Evolutionary conservation across 2,329 filamentous ascomycete species (phyloP).

Genomic region (Hansfordia pulvinata): DNA sequence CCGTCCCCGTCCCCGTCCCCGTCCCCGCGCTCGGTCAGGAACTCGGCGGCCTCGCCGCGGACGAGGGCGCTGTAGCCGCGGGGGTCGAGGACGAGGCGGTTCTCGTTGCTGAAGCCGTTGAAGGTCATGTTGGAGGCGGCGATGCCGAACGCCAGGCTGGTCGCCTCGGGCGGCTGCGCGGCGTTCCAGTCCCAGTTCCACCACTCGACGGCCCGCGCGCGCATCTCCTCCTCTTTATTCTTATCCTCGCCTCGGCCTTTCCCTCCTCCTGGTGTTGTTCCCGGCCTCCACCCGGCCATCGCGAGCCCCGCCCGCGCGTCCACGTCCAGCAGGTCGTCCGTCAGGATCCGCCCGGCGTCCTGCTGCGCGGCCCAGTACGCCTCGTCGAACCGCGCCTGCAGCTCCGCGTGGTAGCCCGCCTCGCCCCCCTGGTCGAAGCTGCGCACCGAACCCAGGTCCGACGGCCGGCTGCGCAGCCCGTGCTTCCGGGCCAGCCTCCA

Average conservation of each 20-base stretch:
- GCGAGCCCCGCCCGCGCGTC: constrained; percentile 44
- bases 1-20: too few relatives aligned
- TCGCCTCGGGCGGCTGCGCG: constrained; percentile 40
- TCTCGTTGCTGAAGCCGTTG: constrained; percentile 46
- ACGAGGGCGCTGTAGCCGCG: constrained; percentile 48
- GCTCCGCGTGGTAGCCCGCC: constrained; percentile 31
- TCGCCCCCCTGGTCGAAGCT: constrained; percentile 47
- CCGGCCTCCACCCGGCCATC: constrained; percentile 49
- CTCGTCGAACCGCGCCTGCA: constrained; percentile 32
- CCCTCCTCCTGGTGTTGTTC: not conserved
- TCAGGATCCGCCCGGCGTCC: constrained; percentile 42
- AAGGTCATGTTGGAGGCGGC: constrained; percentile 47
- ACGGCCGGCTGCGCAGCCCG: constrained; percentile 38
- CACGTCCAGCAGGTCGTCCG: constrained; percentile 45
- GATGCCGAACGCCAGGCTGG: constrained; percentile 38
- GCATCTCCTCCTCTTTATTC: constrained; percentile 37
- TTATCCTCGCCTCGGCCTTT: not conserved
- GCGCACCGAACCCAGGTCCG: constrained; percentile 41
- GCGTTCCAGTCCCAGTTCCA: constrained; percentile 44
- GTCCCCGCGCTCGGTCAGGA: constrained; percentile 34
- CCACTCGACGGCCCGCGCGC: constrained; percentile 48
- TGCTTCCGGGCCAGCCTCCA: constrained; percentile 49
- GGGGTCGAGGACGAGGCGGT: constrained; percentile 47
- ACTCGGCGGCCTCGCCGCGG: constrained; percentile 39
- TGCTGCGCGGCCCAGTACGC: constrained; percentile 29